A percentile compares a stretch with the other conserved stretches of the same genome.
Evolutionary conservation across 2,329 filamentous ascomycete species (phyloP).

Genomic region (Xylariaceae sp.): DNA sequence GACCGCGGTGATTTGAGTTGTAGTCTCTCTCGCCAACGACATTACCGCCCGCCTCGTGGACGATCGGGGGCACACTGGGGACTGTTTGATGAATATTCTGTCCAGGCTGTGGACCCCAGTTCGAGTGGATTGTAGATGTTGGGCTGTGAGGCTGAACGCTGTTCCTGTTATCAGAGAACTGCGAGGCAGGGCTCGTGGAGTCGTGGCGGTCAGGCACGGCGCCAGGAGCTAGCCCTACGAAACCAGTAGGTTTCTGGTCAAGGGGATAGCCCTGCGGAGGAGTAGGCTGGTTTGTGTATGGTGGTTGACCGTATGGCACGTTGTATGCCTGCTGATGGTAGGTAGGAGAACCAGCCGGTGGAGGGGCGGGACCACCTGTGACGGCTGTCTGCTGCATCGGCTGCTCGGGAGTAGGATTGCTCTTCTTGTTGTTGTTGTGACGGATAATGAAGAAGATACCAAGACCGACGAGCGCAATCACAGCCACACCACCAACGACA

Average conservation of each 20-base stretch:
- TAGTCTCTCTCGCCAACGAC: slow-evolving; percentile 39
- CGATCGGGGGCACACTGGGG: slow-evolving; percentile 33
- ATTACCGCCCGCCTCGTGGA: slow-evolving; percentile 48
- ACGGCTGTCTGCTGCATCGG: slow-evolving; percentile 24
- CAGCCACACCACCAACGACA: slow-evolving; percentile 52
- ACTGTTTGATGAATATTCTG: slow-evolving; percentile 35
- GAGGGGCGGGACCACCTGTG: background rate
- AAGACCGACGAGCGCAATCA: slow-evolving; percentile 48
- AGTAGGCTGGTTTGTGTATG: slow-evolving; percentile 22
- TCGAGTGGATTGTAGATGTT: slow-evolving; percentile 34
- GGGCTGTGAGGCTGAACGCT: slow-evolving; percentile 37
- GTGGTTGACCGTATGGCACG: slow-evolving; percentile 27
- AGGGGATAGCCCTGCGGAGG: slow-evolving; percentile 28
- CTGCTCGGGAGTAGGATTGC: slow-evolving; percentile 17
- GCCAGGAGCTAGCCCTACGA: slow-evolving; percentile 27
- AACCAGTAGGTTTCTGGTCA: slow-evolving; percentile 35
- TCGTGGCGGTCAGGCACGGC: slow-evolving; percentile 34
- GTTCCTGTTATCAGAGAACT: slow-evolving; percentile 28
- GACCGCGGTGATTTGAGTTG: slow-evolving; percentile 44
- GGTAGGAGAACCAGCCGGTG: slow-evolving; percentile 1
- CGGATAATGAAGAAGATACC: slow-evolving; percentile 50
- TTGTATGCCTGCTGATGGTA: slow-evolving; percentile 32
- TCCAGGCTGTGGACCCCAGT: slow-evolving; percentile 29
- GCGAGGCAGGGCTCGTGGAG: slow-evolving; percentile 39
- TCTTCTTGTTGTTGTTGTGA: slow-evolving; percentile 43